Evolutionary conservation across 2,329 filamentous ascomycete genomes (phyloP), one percentile per base, ranked within the genome.

Genomic region (Akanthomyces lecanii): DNA sequence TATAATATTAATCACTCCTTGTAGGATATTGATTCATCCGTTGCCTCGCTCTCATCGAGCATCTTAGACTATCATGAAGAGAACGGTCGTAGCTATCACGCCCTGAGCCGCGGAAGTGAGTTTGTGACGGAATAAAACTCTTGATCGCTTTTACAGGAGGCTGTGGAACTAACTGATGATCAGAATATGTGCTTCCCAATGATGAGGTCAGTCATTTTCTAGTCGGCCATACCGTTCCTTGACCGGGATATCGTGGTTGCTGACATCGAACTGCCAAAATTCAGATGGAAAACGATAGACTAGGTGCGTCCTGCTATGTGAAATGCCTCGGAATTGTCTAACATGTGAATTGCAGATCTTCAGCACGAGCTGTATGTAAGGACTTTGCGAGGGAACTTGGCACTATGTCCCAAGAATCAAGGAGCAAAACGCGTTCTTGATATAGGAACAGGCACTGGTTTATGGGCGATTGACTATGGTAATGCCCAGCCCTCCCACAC

Each of bases 401-500:
- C 66, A 44, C 47, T 70, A 0, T 67, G 66, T 1, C 76, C 76
- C 0, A 57, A 66, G 4, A 56, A 64, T 11, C 42, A 45, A 21
- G 42, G 42, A 8, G 42, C 42, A 21, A 45, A 21, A 6, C 71
- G 70, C 4, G 71, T 77, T 8, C 71, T 83, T 1, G 81, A 83
- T 68, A 68, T 80, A 30, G 80, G 80, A n/a, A 81, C 79, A 1
- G 80, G 80, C 0, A 82, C 80, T 3, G 79, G 79, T 21, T 70
- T 74, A 10, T 79, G 77, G 76, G 74, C 75, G 4, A 76, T 82
- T 11, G 80, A 82, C 62, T 76, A 81, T 65, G 78, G 71, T 72
- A 54, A 14, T 44, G 25, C 11, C 6, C 11, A 45, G 8, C 14
- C 1, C 10, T 5, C 7, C 33, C 7, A 45, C 5, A 2, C 7